Evolutionary conservation across 495 filamentous ascomycete genomes (phyloP).

Genomic region (Podospora pseudopauciseta): DNA sequence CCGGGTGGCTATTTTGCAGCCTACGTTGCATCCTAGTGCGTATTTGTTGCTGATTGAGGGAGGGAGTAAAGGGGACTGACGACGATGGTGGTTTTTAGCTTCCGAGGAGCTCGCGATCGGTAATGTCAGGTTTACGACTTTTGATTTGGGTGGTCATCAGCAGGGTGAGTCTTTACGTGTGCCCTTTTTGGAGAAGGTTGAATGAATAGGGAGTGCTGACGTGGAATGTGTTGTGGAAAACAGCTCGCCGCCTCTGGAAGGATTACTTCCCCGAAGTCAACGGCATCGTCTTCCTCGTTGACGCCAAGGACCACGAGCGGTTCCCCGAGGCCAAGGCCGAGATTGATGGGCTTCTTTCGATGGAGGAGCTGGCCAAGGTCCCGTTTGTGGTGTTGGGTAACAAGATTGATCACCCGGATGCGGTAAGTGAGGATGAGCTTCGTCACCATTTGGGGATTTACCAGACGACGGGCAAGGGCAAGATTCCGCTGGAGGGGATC

Average conservation of each 20-base stretch:
- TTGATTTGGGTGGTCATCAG: constrained; percentile 95
- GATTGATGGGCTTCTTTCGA: constrained; percentile 86
- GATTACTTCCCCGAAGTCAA: constrained; percentile 99
- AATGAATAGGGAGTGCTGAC: neutral
- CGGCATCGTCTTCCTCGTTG: constrained; percentile 96
- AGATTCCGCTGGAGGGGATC: constrained; percentile 90
- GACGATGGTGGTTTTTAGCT: constrained; percentile 45
- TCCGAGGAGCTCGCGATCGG: constrained; percentile 96
- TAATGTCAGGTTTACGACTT: constrained; percentile 94
- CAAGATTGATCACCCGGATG: constrained; percentile 98
- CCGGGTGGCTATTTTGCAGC: constrained; percentile 87
- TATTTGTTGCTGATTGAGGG: constrained; percentile 19
- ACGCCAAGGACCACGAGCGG: constrained; percentile 93
- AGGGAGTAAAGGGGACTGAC: constrained; percentile 3
- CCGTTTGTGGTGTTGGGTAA: constrained; percentile 95
- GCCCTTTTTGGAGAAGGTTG: neutral
- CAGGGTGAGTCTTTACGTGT: constrained; percentile 61
- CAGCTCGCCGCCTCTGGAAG: constrained; percentile 94
- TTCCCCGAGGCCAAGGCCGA: constrained; percentile 92
- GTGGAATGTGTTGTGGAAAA: neutral
- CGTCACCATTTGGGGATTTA: constrained; percentile 85
- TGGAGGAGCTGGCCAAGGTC: constrained; percentile 91
- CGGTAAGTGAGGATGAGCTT: constrained; percentile 91
- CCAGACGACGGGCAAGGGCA: constrained; percentile 97
- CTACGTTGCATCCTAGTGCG: constrained; percentile 84